Evolutionary conservation across 2,329 filamentous ascomycete species (phyloP).

Genomic region (Venturia asperata): DNA sequence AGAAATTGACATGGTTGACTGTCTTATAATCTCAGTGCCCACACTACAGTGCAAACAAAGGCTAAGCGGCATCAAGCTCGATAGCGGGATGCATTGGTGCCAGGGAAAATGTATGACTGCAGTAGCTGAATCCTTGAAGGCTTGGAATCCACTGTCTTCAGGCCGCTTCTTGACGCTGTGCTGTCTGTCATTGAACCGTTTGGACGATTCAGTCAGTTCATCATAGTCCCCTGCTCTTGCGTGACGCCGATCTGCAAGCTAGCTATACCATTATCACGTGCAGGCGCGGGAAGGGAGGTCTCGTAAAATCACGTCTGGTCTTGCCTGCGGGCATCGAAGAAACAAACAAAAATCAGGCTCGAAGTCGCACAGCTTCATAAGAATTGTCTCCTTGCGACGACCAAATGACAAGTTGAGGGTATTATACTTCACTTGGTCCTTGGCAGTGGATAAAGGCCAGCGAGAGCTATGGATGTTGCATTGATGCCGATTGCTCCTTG

Average conservation of each 20-base stretch:
- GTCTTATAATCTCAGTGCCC: background rate
- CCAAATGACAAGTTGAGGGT: no score
- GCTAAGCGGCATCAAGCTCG: background rate
- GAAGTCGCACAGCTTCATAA: no score
- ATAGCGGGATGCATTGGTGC: background rate
- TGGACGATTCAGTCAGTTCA: background rate
- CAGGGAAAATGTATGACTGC: background rate
- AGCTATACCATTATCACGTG: background rate
- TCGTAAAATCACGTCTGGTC: background rate
- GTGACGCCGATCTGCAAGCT: background rate
- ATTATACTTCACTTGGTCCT: no score
- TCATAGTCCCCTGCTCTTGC: conserved; percentile 13
- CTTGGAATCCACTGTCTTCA: background rate
- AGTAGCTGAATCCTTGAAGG: background rate
- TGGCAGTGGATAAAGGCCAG: no score
- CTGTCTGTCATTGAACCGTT: background rate
- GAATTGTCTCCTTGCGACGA: no score
- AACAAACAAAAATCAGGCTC: background rate
- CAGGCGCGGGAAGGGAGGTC: background rate
- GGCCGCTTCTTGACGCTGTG: background rate
- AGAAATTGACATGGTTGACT: background rate
- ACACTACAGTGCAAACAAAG: background rate
- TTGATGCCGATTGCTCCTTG: background rate
- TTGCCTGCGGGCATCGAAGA: background rate
- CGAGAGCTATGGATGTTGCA: no score